A percentile compares a stretch with the other conserved stretches of the same genome.
phyloP scores from a whole-genome alignment of 257 asterid species.

The Haberlea rhodopensis region DNA sequence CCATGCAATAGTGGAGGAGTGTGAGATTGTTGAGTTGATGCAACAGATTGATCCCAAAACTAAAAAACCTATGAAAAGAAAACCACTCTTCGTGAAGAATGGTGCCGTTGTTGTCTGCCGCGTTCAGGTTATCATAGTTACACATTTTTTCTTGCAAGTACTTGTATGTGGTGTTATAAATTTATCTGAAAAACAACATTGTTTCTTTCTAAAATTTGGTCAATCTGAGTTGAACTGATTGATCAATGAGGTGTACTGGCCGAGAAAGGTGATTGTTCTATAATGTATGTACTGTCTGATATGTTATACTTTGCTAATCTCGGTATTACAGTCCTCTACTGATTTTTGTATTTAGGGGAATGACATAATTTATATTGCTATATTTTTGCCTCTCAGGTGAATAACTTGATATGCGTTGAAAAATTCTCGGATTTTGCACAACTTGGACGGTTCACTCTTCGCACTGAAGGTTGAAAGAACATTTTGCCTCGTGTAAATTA shows the following conservation, averaged over 20 bases:
- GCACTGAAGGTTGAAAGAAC: constrained; percentile 69
- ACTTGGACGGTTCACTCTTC: constrained; percentile 92
- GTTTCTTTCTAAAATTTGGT: too few species aligned
- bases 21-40: constrained; percentile 81
- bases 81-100: constrained; percentile 83
- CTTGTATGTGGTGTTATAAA: background rate
- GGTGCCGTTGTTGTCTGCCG: constrained; percentile 77
- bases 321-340: background rate
- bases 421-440: constrained; percentile 73
- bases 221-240: background rate
- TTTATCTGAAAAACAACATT: too few species aligned
- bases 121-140: constrained; percentile 54
- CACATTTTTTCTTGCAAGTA: constrained; percentile 7
- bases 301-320: background rate
- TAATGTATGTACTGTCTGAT: background rate
- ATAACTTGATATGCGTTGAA: constrained; percentile 72
- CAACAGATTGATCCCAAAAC: constrained; percentile 84
- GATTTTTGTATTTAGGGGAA: background rate
- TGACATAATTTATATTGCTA: constrained; percentile 4
- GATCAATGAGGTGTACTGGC: background rate
- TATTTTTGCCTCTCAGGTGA: constrained; percentile 55
- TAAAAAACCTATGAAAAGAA: constrained; percentile 69
- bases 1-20: constrained; percentile 88
- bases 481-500: constrained; percentile 6
- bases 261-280: background rate